Evolutionary conservation across 345 rosid species (phyloP).

Genomic region (Euphorbia tirucalli): DNA sequence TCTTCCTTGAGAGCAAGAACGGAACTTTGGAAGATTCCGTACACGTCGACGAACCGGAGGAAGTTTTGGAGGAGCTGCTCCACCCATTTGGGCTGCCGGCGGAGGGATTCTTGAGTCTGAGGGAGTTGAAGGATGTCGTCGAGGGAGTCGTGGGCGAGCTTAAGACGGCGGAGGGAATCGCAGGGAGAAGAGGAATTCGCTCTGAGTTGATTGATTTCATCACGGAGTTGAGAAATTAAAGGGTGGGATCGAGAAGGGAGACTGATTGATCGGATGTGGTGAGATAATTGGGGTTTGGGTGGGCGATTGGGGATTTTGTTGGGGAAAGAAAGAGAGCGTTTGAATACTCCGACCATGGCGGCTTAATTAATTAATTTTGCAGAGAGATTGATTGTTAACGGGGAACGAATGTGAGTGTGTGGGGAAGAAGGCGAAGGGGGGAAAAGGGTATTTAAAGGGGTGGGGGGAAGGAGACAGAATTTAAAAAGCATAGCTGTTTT

Average conservation of each 20-base stretch:
- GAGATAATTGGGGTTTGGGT: no score
- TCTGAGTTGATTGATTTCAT: no score
- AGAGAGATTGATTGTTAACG: background rate
- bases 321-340: conserved; percentile 58
- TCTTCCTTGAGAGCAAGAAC: conserved; percentile 44
- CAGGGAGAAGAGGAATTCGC: no score
- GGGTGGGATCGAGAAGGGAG: no score
- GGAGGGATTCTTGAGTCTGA: conserved; percentile 46
- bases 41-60: conserved; percentile 50
- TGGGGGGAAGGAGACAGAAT: conserved; percentile 18
- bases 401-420: background rate
- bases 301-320: conserved; percentile 45
- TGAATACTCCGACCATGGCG: conserved; percentile 45
- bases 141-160: no score
- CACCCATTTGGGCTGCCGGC: conserved; percentile 34
- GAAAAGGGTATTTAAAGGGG: conserved; percentile 7
- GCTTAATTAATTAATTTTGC: no score
- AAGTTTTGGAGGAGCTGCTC: conserved; percentile 56
- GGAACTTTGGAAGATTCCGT: conserved; percentile 49
- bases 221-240: no score
- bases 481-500: no score
- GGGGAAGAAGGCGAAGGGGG: background rate
- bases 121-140: conserved; percentile 56
- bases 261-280: no score
- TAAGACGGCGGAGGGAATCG: no score